Evolutionary conservation across 2,329 filamentous ascomycete genomes (phyloP), one percentile per base, ranked within the genome.

Genomic region (Boeremia exigua): DNA sequence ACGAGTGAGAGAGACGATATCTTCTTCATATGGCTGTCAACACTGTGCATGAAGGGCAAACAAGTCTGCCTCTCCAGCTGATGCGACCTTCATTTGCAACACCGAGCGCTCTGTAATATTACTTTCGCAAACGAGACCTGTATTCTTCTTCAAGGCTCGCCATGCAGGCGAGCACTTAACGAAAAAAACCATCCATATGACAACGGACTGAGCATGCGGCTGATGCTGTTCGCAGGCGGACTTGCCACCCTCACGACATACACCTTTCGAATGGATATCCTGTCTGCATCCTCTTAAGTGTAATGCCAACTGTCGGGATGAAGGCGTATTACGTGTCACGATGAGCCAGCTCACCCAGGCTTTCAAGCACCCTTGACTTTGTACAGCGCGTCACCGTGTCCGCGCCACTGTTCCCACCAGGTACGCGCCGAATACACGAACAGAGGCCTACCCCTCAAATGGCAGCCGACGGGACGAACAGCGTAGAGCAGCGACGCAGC

Each of bases 391-490:
- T 33, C 2, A 33, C n/a, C 19, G 19, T 23, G n/a, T n/a, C n/a
- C 19, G 19, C 19, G 19, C 51, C 32, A 40, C 43, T 30, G 38
- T 51, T 32, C 14, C 48, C 50, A 58, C 56, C 28, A 38, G 56
- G 56, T 58, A 58, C 56, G 43, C 47, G 6, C 56, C 29, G 30
- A 52, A 28, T 36, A 55, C 32, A 25, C 19, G n/a, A 28, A 39
- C 51, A 33, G 39, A 55, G 50, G 36, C 56, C 43, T 47, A 58
- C 51, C 56, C 56, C 56, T 30, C 37, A 36, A 43, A 55, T 34
- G 56, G 56, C 47, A 58, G 56, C 47, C 27, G 56, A 51, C 34
- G 44, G 44, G 51, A 55, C 51, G 47, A 44, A 23, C 42, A 51
- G 43, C 48, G 33, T 36, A 27, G 30, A 12, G 29, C 47, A 51